A percentile compares a stretch with the other conserved stretches of the same genome.
phyloP scores from a whole-genome alignment of 2,329 filamentous ascomycete species.

The Catunica adiposa region DNA sequence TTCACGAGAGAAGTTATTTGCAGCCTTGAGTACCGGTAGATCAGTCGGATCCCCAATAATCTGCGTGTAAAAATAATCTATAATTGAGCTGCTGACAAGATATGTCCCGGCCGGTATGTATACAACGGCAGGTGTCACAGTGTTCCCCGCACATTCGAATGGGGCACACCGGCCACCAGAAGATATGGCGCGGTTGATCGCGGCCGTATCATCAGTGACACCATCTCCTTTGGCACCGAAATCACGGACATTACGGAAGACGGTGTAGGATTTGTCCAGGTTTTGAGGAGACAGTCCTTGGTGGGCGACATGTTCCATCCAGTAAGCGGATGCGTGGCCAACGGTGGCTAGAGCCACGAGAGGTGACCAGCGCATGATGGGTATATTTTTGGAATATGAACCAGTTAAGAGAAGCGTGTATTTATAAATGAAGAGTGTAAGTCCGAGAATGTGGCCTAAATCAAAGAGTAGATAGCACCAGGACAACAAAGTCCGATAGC shows the following conservation, averaged over 20 bases:
- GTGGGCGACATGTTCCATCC: constrained; percentile 30
- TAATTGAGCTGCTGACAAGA: constrained; percentile 50
- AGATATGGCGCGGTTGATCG: constrained; percentile 23
- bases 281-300: constrained; percentile 33
- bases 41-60: constrained; percentile 53
- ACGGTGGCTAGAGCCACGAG: not conserved
- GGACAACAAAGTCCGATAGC: too few species aligned
- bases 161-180: constrained; percentile 28
- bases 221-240: constrained; percentile 27
- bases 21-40: constrained; percentile 39
- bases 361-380: constrained; percentile 1
- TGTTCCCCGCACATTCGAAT: constrained; percentile 17
- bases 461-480: too few species aligned
- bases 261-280: constrained; percentile 24
- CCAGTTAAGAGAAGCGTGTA: not conserved
- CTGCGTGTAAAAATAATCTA: constrained; percentile 66
- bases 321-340: constrained; percentile 18
- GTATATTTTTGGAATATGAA: not conserved
- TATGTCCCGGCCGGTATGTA: constrained; percentile 42
- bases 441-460: too few species aligned
- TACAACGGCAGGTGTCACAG: constrained; percentile 23
- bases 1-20: constrained; percentile 27
- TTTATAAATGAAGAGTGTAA: too few species aligned
- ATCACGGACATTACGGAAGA: constrained; percentile 33
- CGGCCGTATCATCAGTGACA: constrained; percentile 22